Evolutionary conservation across 192 early-diverging fungal species (phyloP), one percentile per base, ranked within the genome.

Genomic region (Linnemannia exigua): DNA sequence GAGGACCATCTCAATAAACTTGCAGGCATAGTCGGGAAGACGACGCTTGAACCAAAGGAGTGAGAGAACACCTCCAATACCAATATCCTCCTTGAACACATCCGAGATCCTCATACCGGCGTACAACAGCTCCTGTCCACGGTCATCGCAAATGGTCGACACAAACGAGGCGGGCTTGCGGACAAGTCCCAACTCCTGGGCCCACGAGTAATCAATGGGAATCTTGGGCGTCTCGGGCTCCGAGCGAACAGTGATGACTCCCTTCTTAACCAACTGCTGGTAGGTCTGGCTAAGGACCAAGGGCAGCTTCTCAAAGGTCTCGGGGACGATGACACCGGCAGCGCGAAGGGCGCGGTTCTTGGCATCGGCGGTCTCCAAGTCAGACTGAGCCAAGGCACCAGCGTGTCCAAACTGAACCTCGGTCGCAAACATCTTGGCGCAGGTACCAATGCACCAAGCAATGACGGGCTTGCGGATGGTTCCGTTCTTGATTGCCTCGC

Each of bases 351-450:
- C 93, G 6, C 86, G 84, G 93, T 99, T 99, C 92, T 99, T 99
- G 87, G 97, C 97, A 71, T 96, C 96, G 68, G 98, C 97, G 4
- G 98, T 99, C 91, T 99, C 98, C 75, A 94, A 75, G 90, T 97
- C 97, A 33, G 96, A 97, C 92, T 98, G 96, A 75, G 98, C 98
- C 72, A 99, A 92, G 15, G 96, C 96, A 71, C 98, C 98, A 75
- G 98, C 98, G 89, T 99, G 98, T 80, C 98, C 98, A 79, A 99
- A 99, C 92, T 99, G 98, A 61, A 99, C 95, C 89, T 98, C 97
- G 28, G 98, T 99, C 66, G 95, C 95, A 92, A 99, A 99, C 96
- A 99, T 98, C 90, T 95, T 98, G 41, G 97, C 98, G 88, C 98
- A 99, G 44, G 98, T 99, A 80, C 98, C 98, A 88, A 99, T 99